Percentiles rank a stretch among this genome's conserved stretches.
Conservation (phyloP, 306 rosid species). For the Rosa rugosa region DNA sequence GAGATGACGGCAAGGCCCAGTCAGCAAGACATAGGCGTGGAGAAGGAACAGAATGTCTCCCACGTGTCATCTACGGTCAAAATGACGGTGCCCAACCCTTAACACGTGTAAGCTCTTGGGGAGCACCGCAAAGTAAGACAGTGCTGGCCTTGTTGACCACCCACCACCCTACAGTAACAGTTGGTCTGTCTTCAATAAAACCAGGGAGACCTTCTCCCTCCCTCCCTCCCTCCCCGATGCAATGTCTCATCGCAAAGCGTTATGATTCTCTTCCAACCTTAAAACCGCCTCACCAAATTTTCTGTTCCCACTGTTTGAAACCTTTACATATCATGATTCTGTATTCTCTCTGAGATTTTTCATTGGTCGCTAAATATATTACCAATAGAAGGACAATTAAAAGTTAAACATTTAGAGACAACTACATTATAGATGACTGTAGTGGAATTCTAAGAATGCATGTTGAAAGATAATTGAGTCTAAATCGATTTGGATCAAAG, state of each 20-base stretch:
- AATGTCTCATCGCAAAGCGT: not conserved
- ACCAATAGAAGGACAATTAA: too few species aligned
- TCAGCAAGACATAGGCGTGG: constrained; percentile 50
- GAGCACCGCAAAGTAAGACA: constrained; percentile 41
- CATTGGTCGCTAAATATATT: not conserved
- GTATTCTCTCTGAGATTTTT: not conserved
- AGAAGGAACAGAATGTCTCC: constrained; percentile 28
- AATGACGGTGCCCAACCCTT: constrained; percentile 64
- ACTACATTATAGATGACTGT: not conserved
- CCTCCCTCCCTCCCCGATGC: not conserved
- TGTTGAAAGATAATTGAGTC: not conserved
- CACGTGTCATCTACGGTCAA: constrained; percentile 73
- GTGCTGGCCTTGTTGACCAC: constrained; percentile 37
- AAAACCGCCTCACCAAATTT: not conserved
- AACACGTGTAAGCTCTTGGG: constrained; percentile 49
- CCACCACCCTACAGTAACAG: not conserved
- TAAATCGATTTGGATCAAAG: too few species aligned
- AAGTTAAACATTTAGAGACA: not conserved
- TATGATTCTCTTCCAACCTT: constrained; percentile 12
- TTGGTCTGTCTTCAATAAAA: not conserved
- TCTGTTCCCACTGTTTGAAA: not conserved
- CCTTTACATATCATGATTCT: not conserved
- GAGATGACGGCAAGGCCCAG: constrained; percentile 42
- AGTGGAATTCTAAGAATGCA: not conserved
- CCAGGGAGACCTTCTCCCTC: not conserved